A percentile compares a stretch with the other conserved stretches of the same genome.
Evolutionary conservation across 2,329 filamentous ascomycete genomes (phyloP).

Genomic region (Ascomycota sp.): DNA sequence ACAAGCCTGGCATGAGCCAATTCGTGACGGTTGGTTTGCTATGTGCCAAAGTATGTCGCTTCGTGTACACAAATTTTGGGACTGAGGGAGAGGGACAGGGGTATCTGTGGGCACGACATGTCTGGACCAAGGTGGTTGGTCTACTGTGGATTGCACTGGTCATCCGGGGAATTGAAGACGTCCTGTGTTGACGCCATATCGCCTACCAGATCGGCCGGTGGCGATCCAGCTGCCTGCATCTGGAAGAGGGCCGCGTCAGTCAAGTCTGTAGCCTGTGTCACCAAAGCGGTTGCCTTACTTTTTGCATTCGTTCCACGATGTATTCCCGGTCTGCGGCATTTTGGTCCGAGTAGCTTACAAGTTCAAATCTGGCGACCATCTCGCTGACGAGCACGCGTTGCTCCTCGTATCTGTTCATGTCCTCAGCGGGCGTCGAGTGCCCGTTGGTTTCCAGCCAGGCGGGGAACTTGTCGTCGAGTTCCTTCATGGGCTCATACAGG

Average conservation of each 20-base stretch:
- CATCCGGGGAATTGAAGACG: constrained; percentile 37
- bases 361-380: constrained; percentile 80
- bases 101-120: constrained; percentile 9
- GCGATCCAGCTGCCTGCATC: constrained; percentile 94
- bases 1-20: not conserved
- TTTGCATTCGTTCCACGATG: constrained; percentile 95
- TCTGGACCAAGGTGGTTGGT: constrained; percentile 4
- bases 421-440: constrained; percentile 42
- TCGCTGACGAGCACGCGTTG: constrained; percentile 64
- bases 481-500: constrained; percentile 96
- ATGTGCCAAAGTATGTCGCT: too few species aligned
- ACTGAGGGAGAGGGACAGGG: constrained; percentile 1
- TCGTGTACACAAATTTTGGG: not conserved
- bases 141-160: constrained; percentile 42
- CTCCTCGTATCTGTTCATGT: constrained; percentile 60
- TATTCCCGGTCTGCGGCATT: constrained; percentile 70
- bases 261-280: not conserved
- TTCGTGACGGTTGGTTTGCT: too few species aligned
- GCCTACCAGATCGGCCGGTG: constrained; percentile 76
- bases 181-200: constrained; percentile 75
- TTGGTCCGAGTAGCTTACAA: constrained; percentile 59
- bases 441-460: constrained; percentile 69
- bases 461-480: constrained; percentile 81
- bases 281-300: constrained; percentile 33
- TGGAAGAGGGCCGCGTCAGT: constrained; percentile 18